Evolutionary conservation across 1,284 basidiomycete genomes (phyloP), one percentile per base, ranked within the genome.

Genomic region (Melampsora larici-populina): DNA sequence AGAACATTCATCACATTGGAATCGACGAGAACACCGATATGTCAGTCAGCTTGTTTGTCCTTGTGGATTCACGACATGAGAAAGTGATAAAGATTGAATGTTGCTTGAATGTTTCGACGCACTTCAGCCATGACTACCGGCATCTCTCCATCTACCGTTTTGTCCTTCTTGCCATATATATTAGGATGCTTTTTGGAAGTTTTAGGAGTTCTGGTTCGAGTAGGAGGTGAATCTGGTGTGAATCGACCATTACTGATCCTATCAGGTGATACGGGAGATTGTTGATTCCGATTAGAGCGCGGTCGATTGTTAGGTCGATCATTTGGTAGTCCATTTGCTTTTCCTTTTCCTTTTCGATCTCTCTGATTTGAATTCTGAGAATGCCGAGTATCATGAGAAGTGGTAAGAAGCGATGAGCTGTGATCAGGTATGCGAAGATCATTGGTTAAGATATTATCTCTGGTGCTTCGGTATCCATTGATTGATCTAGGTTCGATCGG

Each of bases 121-220:
- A 72, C 70, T 29, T 72, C 70, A 40, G 70, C 70, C 3, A 18
- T 63, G 33, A 72, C 40, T 6, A 72, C 15, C 2, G 70, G 63
- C 46, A 72, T 72, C 31, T 72, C 70, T 43, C 55, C 58, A 31
- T 72, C 70, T 6, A 58, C 21, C 46, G 60, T 55, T 26, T 24
- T 31, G 18, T 72, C 70, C 46, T 72, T 33, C 24, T 43, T 33
- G 18, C 70, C 70, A 63, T 72, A 72, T 36, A 72, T 72, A n/a
- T 72, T 55, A 4, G 70, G 36, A 24, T 72, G 60, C 36, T 40
- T 72, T 48, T 60, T 18, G 36, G 36, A 36, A 36, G 36, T 36
- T 9, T 36, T 36, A 36, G 36, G 36, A 4, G 36, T 36, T 36
- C 36, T 70, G 29, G 17, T 24, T 48, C 24, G 49, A 40, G 18